Evolutionary conservation across 2,329 filamentous ascomycete species (phyloP).

Genomic region (Ceratocystis ficicola): DNA sequence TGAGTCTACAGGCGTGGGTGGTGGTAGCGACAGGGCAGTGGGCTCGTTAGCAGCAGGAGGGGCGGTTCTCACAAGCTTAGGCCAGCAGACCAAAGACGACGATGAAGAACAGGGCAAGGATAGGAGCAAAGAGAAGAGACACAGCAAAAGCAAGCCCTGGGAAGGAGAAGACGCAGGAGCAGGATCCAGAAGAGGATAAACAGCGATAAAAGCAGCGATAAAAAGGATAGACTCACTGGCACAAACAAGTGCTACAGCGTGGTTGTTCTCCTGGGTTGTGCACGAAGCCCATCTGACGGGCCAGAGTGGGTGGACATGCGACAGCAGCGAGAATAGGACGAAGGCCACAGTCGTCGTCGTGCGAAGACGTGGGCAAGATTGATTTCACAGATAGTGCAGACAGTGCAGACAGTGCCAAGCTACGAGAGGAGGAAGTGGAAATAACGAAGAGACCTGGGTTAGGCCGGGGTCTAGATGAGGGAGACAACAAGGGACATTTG

Average conservation of each 20-base stretch:
- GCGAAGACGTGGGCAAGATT: neutral
- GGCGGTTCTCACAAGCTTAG: neutral
- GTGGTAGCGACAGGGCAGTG: neutral
- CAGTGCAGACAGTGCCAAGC: too few relatives aligned
- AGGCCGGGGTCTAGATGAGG: neutral
- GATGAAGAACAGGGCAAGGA: neutral
- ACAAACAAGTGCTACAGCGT: neutral
- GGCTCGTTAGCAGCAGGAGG: neutral
- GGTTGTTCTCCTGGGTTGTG: neutral
- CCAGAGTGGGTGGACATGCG: too few relatives aligned
- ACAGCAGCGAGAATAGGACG: neutral
- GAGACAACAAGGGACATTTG: conserved; percentile 24
- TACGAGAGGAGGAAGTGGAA: neutral
- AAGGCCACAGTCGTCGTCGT: neutral
- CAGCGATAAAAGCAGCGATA: neutral
- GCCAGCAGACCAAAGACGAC: conserved; percentile 1
- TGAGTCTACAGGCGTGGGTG: neutral
- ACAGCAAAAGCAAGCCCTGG: neutral
- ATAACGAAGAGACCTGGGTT: neutral
- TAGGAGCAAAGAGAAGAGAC: neutral
- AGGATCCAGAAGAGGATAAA: neutral
- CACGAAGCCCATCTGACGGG: too few relatives aligned
- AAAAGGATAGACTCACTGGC: conserved; percentile 2
- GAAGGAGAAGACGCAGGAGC: neutral
- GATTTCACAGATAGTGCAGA: neutral